Evolutionary conservation across 176 grass and related monocot species (phyloP).

Genomic region (Triticum dicoccoides): DNA sequence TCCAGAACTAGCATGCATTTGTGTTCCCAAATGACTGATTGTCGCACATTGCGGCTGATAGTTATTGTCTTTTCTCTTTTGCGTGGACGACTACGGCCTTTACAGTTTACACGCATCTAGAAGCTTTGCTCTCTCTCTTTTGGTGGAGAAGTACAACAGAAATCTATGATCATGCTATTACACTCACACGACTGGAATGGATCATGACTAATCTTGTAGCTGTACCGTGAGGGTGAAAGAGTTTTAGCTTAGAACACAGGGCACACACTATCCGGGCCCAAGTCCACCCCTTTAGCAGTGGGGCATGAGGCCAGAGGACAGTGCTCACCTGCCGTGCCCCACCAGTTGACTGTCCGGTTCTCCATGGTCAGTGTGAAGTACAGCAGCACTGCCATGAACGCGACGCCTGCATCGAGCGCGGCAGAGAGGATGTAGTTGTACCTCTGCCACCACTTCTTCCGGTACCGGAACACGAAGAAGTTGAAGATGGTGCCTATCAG

Average conservation of each 20-base stretch:
- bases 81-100: not conserved
- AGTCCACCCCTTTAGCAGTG: no score
- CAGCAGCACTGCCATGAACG: conserved; percentile 72
- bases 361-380: conserved; percentile 72
- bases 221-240: no score
- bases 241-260: no score
- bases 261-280: no score
- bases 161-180: not conserved
- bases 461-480: conserved; percentile 22
- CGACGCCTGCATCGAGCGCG: conserved; percentile 59
- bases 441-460: conserved; percentile 58
- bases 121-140: not conserved
- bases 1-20: not conserved
- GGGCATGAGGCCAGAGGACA: no score
- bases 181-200: not conserved
- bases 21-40: conserved; percentile 12
- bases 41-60: not conserved
- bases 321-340: no score
- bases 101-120: not conserved
- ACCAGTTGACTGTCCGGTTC: conserved; percentile 25
- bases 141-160: not conserved
- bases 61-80: no score
- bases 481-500: no score
- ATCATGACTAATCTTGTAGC: no score
- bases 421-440: conserved; percentile 52